Evolutionary conservation across 2,329 filamentous ascomycete species (phyloP), one percentile per base, ranked within the genome.

Genomic region (Thermothelomyces thermophilus): DNA sequence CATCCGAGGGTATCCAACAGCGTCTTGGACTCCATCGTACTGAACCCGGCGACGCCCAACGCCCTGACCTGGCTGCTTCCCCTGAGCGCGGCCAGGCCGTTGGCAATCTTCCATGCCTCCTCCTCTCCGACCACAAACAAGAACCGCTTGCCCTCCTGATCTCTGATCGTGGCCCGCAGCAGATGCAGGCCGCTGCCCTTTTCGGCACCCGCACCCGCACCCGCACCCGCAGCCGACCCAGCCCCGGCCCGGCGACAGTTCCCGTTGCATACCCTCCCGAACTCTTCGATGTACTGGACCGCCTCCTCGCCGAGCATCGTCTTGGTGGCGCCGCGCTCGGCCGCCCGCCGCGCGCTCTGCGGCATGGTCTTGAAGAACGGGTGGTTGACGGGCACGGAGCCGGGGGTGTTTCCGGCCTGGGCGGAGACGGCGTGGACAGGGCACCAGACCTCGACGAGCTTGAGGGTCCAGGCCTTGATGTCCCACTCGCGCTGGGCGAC

Each of bases 401-500:
- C 62, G 41, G 72, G 64, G 53, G 73, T 53, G 41, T 51, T 58
- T 11, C 70, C 64, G 58, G 70, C 62, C 61, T 70, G 61, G 57
- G 67, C 66, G 60, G 71, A 72, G 65, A 79, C 71, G 66, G 71
- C 80, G 67, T 84, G 79, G 62, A 79, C 76, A 63, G 82, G 80
- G 65, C 84, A 90, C 81, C 85, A 88, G 73, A 93, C 84, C 78
- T 97, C 93, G 68, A 94, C 82, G 57, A 86, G 73, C 71, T 95
- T 96, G 70, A 98, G 79, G 37, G 90, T 95, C 93, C 93, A 97
- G 22, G 91, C 90, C 69, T 97, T 97, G 64, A 97, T 83, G 66
- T 98, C 93, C 93, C 93, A 98, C 70, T 98, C 93, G 52, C 93
- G 83, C 69, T 97, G 90, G n/a, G 88, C 84, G 14, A 96, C 88